phyloP scores from a whole-genome alignment of 371 early-diverging fungal genomes.

The Smittium mucronatum region DNA sequence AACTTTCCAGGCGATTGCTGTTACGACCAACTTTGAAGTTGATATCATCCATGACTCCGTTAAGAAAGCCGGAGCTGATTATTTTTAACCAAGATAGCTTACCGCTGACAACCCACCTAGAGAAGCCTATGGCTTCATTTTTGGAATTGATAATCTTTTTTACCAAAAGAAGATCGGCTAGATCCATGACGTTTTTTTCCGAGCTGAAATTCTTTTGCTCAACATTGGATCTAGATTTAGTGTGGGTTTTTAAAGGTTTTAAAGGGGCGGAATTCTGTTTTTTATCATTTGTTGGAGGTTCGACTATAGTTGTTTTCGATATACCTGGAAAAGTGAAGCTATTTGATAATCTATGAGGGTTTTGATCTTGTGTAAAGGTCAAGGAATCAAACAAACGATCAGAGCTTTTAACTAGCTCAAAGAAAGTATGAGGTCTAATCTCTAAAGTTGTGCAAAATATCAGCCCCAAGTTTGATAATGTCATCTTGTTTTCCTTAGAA shows the following conservation, averaged over 20 bases:
- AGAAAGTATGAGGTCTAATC: slow-evolving; percentile 3
- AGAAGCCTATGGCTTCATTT: not conserved
- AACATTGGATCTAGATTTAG: not conserved
- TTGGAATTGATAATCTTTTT: not conserved
- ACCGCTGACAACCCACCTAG: not conserved
- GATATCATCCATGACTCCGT: not conserved
- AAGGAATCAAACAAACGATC: slow-evolving; percentile 1
- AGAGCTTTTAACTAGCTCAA: slow-evolving; percentile 5
- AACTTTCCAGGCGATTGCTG: not conserved
- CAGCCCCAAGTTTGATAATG: slow-evolving; percentile 67
- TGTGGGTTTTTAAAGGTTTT: not conserved
- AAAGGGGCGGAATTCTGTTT: not conserved
- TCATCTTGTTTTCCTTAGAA: slow-evolving; percentile 72
- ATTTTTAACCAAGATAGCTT: not conserved
- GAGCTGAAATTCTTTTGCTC: not conserved
- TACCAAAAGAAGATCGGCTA: not conserved
- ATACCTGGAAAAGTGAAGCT: not conserved
- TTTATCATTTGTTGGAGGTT: not conserved
- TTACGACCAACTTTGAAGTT: not conserved
- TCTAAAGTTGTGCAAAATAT: slow-evolving; percentile 68
- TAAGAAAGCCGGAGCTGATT: not conserved
- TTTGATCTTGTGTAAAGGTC: not conserved
- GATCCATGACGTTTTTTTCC: not conserved
- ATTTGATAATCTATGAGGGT: not conserved
- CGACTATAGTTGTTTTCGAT: not conserved